Evolutionary conservation across 2,329 filamentous ascomycete species (phyloP).

Genomic region (Xylaria sp.): DNA sequence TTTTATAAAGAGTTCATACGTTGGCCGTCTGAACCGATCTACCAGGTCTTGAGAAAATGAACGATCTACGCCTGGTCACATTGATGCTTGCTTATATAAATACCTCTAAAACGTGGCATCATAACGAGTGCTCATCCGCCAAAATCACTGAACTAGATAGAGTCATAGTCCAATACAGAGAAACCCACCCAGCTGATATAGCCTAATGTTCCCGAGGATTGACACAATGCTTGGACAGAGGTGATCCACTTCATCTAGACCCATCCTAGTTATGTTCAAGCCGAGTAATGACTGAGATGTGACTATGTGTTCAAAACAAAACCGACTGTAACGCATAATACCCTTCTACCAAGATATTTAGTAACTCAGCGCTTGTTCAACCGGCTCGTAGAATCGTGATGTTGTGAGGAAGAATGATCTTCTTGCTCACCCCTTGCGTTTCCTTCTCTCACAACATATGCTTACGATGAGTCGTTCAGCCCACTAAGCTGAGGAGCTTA

Average conservation of each 20-base stretch:
- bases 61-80: not conserved
- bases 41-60: not conserved
- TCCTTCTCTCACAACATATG: too few relatives aligned
- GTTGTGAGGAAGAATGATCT: too few relatives aligned
- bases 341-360: too few relatives aligned
- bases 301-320: too few relatives aligned
- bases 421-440: too few relatives aligned
- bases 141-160: not conserved
- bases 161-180: not conserved
- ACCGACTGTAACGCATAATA: too few relatives aligned
- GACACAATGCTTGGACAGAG: not conserved
- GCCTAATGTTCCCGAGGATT: not conserved
- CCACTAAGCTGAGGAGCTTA: too few relatives aligned
- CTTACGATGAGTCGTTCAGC: too few relatives aligned
- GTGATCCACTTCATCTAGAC: not conserved
- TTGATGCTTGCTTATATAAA: not conserved
- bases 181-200: not conserved
- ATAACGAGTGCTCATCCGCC: not conserved
- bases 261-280: too few relatives aligned
- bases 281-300: too few relatives aligned
- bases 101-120: not conserved
- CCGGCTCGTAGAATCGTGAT: too few relatives aligned
- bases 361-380: too few relatives aligned
- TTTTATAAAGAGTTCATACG: not conserved
- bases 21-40: not conserved